Conservation (phyloP, 768 basidiomycete species). For the Candolleomyces aberdarensis region DNA sequence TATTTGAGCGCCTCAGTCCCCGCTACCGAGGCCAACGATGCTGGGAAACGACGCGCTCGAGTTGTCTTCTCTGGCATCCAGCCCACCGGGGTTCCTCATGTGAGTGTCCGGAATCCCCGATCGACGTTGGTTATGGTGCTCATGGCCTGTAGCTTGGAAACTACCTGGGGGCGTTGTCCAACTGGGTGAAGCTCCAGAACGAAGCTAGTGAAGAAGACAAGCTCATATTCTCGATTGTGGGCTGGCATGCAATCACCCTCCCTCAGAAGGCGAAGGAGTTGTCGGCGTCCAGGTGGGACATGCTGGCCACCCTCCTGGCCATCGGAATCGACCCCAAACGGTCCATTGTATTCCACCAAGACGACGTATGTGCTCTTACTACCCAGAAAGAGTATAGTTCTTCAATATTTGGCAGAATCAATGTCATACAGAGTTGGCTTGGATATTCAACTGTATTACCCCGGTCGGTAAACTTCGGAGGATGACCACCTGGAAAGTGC, state of each 20-base stretch:
- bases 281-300: constrained; percentile 60
- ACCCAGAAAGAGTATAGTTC: not conserved
- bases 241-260: constrained; percentile 91
- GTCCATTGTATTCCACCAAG: constrained; percentile 82
- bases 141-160: constrained; percentile 72
- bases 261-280: constrained; percentile 78
- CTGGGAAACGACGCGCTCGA: constrained; percentile 22
- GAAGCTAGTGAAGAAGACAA: constrained; percentile 54
- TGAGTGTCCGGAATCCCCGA: constrained; percentile 30
- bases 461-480: constrained; percentile 78
- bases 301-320: constrained; percentile 81
- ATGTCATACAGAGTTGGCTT: constrained; percentile 82
- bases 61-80: constrained; percentile 89
- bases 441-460: constrained; percentile 85
- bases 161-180: constrained; percentile 84
- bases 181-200: constrained; percentile 83
- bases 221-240: constrained; percentile 84
- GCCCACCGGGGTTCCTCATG: constrained; percentile 89
- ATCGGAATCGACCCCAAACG: constrained; percentile 78
- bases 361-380: constrained; percentile 56
- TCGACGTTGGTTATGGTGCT: not conserved
- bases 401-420: constrained; percentile 52
- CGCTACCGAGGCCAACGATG: not conserved
- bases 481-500: constrained; percentile 98
- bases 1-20: not conserved